phyloP scores from a whole-genome alignment of 441 rosid genomes.

The Pelargonium citronellum region DNA sequence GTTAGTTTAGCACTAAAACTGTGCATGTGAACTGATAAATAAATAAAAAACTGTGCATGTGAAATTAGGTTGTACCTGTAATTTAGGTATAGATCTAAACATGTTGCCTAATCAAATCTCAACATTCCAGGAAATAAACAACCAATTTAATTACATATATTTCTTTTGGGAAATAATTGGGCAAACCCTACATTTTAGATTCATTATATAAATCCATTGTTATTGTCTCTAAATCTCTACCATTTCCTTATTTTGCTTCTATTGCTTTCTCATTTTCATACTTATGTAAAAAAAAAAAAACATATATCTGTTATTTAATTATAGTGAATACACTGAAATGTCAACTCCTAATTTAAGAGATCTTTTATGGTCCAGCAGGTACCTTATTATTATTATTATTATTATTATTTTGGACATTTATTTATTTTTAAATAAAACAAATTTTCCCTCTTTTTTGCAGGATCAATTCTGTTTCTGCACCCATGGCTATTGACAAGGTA shows the following conservation, averaged over 20 bases:
- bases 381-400: too few relatives aligned
- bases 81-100: background rate
- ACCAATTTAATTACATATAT: background rate
- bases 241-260: background rate
- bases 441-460: too few relatives aligned
- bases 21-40: too few relatives aligned
- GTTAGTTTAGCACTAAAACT: background rate
- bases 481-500: background rate
- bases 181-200: background rate
- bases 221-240: background rate
- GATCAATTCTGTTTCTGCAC: background rate
- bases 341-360: background rate
- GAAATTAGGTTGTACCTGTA: conserved; percentile 1
- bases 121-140: conserved; percentile 1
- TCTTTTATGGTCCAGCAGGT: background rate
- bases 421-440: too few relatives aligned
- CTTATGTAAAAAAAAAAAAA: too few relatives aligned
- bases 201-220: background rate
- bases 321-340: background rate
- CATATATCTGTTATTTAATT: too few relatives aligned
- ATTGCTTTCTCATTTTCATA: background rate
- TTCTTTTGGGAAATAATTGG: background rate
- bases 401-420: too few relatives aligned
- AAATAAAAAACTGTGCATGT: background rate
- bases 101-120: background rate